Base-by-base conservation (phyloP, 2,329 filamentous ascomycete species). In the Colletotrichum sublineola region DNA sequence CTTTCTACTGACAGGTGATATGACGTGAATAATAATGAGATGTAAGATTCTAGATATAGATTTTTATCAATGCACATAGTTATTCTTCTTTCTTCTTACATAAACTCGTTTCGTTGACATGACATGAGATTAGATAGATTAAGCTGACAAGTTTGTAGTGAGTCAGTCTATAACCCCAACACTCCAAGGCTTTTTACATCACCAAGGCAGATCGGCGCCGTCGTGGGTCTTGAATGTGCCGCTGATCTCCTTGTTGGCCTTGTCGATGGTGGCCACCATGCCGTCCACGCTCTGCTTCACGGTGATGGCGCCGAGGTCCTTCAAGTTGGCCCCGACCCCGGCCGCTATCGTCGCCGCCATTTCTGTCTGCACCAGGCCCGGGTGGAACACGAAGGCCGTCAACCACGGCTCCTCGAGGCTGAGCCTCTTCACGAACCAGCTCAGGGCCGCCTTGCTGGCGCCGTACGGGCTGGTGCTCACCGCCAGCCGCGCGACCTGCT, bases 401-500 rank as follows among this genome's bases (percentile, higher is more conserved):
- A 78, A 61, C 77, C 77, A 79, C 0, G 71, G 63, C 73, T 79
- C 75, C 44, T 78, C 77, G 31, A 75, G 71, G 69, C 75, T 73
- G 20, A 77, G 42, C 9, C 73, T 63, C 40, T 63, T 64, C 46
- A 77, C 48, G 48, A 76, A 61, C 73, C 71, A 74, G 66, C 76
- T 71, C 38, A 78, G 52, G 18, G 68, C 61, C 48, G 75, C 46
- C 77, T 76, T 68, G 73, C 74, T 65, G 65, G 71, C 46, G 58
- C 75, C 68, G 74, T 75, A 46, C 63, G 74, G 53, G 74, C 75
- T 40, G 76, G 46, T 38, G 2, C 29, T 18, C 29, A 31, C 24
- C 3, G 62, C 48, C 12, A 69, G 15, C 18, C 42, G 65, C 2
- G 4, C 11, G 12, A 65, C 3, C 7, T 0, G 20, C 33, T 48